phyloP scores from a whole-genome alignment of 148 eudicot genomes.

The Cornus suecica region DNA sequence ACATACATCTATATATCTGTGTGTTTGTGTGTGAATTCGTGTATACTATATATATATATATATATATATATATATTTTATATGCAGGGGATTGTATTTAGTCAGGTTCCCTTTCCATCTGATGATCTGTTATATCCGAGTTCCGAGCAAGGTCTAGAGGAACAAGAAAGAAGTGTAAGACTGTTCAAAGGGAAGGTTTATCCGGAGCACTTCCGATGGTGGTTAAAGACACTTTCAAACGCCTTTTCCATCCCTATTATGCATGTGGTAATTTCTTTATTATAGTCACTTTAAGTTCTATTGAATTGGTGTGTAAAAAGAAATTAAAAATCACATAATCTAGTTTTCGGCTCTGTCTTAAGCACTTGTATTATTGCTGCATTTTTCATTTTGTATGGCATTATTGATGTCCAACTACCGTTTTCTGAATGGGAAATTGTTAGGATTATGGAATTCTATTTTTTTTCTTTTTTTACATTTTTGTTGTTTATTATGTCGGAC shows the following conservation, averaged over 20 bases:
- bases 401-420: neutral
- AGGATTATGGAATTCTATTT: too few species aligned
- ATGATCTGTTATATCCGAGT: conserved; percentile 20
- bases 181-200: conserved; percentile 34
- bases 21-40: neutral
- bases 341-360: neutral
- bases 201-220: conserved; percentile 22
- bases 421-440: neutral
- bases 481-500: too few species aligned
- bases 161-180: conserved; percentile 16
- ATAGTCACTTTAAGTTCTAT: neutral
- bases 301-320: neutral
- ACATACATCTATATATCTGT: neutral
- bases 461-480: too few species aligned
- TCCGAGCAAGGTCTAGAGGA: conserved; percentile 27
- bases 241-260: conserved; percentile 63
- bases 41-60: too few species aligned
- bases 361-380: neutral
- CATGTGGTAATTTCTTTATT: conserved; percentile 20
- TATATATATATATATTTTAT: too few species aligned
- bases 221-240: conserved; percentile 44
- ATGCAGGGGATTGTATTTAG: conserved; percentile 77
- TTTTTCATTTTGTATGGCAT: neutral
- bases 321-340: too few species aligned
- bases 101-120: conserved; percentile 59